Base-by-base conservation (phyloP, 1,139 yeast species). In the Geotrichum macrosporum region DNA sequence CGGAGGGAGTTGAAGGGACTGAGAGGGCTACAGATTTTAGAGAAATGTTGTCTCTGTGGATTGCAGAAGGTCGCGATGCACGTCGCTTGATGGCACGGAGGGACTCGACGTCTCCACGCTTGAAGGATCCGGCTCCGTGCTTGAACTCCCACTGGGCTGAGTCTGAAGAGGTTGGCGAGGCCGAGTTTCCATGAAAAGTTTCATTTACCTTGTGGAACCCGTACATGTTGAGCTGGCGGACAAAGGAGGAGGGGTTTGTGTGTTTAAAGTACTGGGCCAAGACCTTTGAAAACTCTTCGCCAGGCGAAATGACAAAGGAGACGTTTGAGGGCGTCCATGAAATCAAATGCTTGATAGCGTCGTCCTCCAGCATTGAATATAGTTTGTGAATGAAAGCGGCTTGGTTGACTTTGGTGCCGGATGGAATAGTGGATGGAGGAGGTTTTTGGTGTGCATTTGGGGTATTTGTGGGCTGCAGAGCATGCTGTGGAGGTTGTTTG, bases 221-320 rank as follows among this genome's bases (percentile, higher is more conserved):
- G 62, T 92, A 92, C 95, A 92, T 92, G 67, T 92, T 92, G 61
- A 92, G 74, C 63, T 92, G 98, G 50, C 98, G 77, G 9, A 92
- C 97, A 72, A 92, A 92, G 53, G 94, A 81, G 22, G 97, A 89
- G 68, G 92, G 89, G 65, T 92, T 89, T 54, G 87, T 84, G 66
- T 92, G 98, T 65, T 92, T 92, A 72, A 89, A 92, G 65, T 87
- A 89, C 60, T 81, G 84, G 8, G 97, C 96, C 50, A 92, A 71
- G 22, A 92, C 84, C 53, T 66, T 65, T 26, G 73, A 65, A 52
- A 70, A 71, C 56, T 70, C 70, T 52, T 69, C 73, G 44, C 70
- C 68, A 5, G 73, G 72, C 8, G 63, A 58, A 45, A 71, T 66
- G 40, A 67, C 64, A 52, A 71, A 71, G 36, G 68, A 62, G 41